Evolutionary conservation across 176 grass and related monocot genomes (phyloP).

Genomic region (Carex littledalei): DNA sequence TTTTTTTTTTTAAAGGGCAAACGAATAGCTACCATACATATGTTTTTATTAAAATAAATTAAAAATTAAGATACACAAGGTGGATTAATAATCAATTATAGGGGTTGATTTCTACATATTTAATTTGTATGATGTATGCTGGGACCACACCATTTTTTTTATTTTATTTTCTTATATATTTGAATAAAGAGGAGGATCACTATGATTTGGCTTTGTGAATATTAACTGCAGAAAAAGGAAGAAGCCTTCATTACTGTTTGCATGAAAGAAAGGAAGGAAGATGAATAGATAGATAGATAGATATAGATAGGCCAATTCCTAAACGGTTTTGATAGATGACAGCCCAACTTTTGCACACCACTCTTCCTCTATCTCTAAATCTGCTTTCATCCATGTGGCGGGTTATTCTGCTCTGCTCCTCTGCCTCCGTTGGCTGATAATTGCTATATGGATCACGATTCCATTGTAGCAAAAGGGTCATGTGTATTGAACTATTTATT

Average conservation of each 20-base stretch:
- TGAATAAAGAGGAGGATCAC: neutral
- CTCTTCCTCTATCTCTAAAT: neutral
- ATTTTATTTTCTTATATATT: neutral
- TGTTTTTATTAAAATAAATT: too few relatives aligned
- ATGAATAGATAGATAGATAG: neutral
- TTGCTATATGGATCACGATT: neutral
- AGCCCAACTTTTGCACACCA: constrained; percentile 12
- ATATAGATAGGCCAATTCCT: constrained; percentile 4
- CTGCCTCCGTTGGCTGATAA: too few relatives aligned
- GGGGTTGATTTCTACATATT: neutral
- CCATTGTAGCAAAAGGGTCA: too few relatives aligned
- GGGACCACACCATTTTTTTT: neutral
- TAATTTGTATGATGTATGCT: neutral
- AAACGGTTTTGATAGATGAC: constrained; percentile 29
- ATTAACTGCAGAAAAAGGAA: constrained; percentile 23
- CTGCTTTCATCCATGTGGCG: neutral
- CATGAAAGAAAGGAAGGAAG: neutral
- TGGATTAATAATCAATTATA: neutral
- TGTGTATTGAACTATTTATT: neutral
- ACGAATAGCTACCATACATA: too few relatives aligned
- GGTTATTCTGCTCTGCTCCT: neutral
- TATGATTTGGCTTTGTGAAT: neutral
- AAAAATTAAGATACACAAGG: too few relatives aligned
- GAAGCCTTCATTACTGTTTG: constrained; percentile 20
- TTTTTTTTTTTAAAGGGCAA: too few relatives aligned